Conservation (phyloP, 1,139 yeast species). For the Magnusiomyces tetraspermus region DNA sequence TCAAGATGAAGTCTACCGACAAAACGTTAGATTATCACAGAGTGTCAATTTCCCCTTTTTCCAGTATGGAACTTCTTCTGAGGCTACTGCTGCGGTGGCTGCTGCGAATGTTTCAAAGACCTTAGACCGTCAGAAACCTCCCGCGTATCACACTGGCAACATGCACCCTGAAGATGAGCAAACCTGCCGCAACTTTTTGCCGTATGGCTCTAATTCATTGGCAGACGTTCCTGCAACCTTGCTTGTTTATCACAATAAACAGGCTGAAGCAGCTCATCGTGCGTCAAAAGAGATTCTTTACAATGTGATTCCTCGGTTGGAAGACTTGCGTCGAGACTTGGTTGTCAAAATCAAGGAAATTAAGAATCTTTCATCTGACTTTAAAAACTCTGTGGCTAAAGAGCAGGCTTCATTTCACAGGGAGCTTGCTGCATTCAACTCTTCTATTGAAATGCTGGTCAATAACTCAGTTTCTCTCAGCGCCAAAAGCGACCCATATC, state of each 20-base stretch:
- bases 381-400: conserved; percentile 60
- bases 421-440: conserved; percentile 23
- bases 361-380: conserved; percentile 69
- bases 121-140: conserved; percentile 8
- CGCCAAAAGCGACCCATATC: conserved; percentile 67
- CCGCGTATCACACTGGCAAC: conserved; percentile 11
- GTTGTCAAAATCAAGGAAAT: conserved; percentile 81
- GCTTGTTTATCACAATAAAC: conserved; percentile 62
- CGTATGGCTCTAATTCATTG: conserved; percentile 71
- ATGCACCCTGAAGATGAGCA: conserved; percentile 16
- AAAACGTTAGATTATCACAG: conserved; percentile 71
- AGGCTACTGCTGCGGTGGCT: conserved; percentile 15
- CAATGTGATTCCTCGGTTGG: conserved; percentile 71
- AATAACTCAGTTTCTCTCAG: conserved; percentile 32
- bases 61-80: conserved; percentile 26
- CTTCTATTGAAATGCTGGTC: conserved; percentile 25
- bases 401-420: conserved; percentile 53
- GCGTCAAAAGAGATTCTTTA: conserved; percentile 63
- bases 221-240: conserved; percentile 74
- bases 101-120: conserved; percentile 13
- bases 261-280: conserved; percentile 56
- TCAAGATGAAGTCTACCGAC: conserved; percentile 80
- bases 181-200: conserved; percentile 50
- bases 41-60: conserved; percentile 55
- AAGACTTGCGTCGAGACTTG: conserved; percentile 74